These are phyloP conservation scores for Smittium culicis DNA, from an alignment of 371 early-diverging fungal species.

Conservation along the genomic window DNA sequence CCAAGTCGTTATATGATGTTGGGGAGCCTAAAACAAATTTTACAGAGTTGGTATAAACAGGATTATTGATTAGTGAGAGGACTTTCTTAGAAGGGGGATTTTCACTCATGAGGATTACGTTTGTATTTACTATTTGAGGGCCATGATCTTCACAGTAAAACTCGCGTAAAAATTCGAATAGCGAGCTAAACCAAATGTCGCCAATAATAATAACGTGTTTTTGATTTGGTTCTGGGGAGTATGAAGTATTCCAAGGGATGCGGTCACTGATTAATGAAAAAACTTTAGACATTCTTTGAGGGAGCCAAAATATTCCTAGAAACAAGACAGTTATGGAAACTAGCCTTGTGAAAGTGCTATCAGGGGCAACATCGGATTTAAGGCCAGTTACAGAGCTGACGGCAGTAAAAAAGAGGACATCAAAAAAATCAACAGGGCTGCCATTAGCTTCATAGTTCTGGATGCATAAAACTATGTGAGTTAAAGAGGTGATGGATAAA, in stretches of 20 bases:
- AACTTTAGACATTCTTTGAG: conserved; percentile 46
- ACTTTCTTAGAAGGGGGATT: conserved; percentile 43
- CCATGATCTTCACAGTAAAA: conserved; percentile 58
- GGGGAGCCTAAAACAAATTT: conserved; percentile 49
- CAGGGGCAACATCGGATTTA: conserved; percentile 42
- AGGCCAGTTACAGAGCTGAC: conserved; percentile 41
- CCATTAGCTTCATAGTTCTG: conserved; percentile 24
- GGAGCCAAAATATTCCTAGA: conserved; percentile 50
- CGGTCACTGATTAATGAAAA: conserved; percentile 37
- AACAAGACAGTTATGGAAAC: conserved; percentile 50
- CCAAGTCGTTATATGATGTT: conserved; percentile 39
- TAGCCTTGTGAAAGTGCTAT: conserved; percentile 39
- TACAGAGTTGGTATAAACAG: conserved; percentile 40
- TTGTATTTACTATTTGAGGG: conserved; percentile 38
- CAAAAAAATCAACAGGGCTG: conserved; percentile 41
- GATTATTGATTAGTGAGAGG: conserved; percentile 35
- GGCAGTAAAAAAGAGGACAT: conserved; percentile 48
- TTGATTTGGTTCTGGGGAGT: conserved; percentile 29
- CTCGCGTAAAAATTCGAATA: conserved; percentile 51
- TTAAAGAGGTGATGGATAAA: conserved; percentile 44
- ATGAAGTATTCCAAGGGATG: conserved; percentile 37
- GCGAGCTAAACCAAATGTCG: conserved; percentile 35
- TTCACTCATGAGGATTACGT: conserved; percentile 45
- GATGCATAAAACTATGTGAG: conserved; percentile 41
- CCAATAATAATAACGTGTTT: conserved; percentile 49